Evolutionary conservation across 805 yeast genomes (phyloP).

Genomic region (Ogataea parapolymorpha): DNA sequence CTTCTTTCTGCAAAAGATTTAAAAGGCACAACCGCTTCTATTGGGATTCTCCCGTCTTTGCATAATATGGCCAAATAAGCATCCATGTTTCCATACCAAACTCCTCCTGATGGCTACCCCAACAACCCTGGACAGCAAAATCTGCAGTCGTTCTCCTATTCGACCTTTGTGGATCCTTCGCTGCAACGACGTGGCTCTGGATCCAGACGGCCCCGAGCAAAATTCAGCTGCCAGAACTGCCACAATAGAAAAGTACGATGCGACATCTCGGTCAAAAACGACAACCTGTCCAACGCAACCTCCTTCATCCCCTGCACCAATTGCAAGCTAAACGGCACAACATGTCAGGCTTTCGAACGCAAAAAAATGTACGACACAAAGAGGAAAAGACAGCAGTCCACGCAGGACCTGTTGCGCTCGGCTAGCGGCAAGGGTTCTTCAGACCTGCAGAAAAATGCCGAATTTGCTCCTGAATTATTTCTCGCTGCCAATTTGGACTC

Average conservation of each 20-base stretch:
- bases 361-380: conserved; percentile 16
- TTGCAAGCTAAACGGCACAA: conserved; percentile 11
- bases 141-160: not conserved
- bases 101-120: not conserved
- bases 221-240: conserved; percentile 68
- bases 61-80: not conserved
- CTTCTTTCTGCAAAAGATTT: not conserved
- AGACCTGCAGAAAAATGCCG: not conserved
- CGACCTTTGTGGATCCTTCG: not conserved
- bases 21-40: not conserved
- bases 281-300: conserved; percentile 66
- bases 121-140: not conserved
- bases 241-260: conserved; percentile 71
- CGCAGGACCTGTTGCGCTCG: not conserved
- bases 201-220: conserved; percentile 51
- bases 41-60: not conserved
- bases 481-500: not conserved
- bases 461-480: not conserved
- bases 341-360: conserved; percentile 14
- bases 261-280: conserved; percentile 52
- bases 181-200: not conserved
- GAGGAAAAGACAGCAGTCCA: conserved; percentile 7
- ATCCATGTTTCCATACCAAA: not conserved
- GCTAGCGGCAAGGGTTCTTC: not conserved
- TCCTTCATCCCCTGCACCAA: conserved; percentile 13